phyloP scores from a whole-genome alignment of 2,329 filamentous ascomycete genomes.

The Anthostomella pinea region DNA sequence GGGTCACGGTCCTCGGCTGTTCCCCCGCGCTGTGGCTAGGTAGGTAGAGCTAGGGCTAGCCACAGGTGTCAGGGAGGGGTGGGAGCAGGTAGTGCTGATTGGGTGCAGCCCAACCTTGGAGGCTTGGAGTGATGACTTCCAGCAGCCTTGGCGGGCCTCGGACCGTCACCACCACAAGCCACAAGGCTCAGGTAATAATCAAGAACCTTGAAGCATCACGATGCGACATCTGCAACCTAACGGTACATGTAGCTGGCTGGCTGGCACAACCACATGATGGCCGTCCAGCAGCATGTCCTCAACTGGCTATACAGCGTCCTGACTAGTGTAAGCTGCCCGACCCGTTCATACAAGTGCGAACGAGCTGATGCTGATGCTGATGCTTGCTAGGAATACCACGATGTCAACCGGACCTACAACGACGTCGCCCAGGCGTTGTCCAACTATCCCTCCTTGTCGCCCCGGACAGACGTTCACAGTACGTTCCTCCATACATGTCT shows the following conservation, averaged over 20 bases:
- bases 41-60: too few relatives aligned
- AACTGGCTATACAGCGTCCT: slow-evolving; percentile 95
- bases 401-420: slow-evolving; percentile 89
- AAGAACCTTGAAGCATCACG: too few relatives aligned
- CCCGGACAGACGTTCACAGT: slow-evolving; percentile 95
- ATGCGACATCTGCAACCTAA: slow-evolving; percentile 17
- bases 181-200: too few relatives aligned
- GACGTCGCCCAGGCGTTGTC: slow-evolving; percentile 82
- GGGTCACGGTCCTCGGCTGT: too few relatives aligned
- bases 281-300: slow-evolving; percentile 83
- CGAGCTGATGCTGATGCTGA: slow-evolving; percentile 8
- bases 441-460: slow-evolving; percentile 74
- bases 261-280: slow-evolving; percentile 43
- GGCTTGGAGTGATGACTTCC: too few relatives aligned
- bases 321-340: slow-evolving; percentile 59
- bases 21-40: too few relatives aligned
- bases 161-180: too few relatives aligned
- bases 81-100: too few relatives aligned
- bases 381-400: slow-evolving; percentile 86
- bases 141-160: too few relatives aligned
- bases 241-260: slow-evolving; percentile 23
- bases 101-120: too few relatives aligned
- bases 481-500: slow-evolving; percentile 32
- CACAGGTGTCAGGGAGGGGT: too few relatives aligned
- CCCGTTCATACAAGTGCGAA: slow-evolving; percentile 1